Conservation (phyloP, 2,329 filamentous ascomycete genomes). For the Helicocarpus griseus region DNA sequence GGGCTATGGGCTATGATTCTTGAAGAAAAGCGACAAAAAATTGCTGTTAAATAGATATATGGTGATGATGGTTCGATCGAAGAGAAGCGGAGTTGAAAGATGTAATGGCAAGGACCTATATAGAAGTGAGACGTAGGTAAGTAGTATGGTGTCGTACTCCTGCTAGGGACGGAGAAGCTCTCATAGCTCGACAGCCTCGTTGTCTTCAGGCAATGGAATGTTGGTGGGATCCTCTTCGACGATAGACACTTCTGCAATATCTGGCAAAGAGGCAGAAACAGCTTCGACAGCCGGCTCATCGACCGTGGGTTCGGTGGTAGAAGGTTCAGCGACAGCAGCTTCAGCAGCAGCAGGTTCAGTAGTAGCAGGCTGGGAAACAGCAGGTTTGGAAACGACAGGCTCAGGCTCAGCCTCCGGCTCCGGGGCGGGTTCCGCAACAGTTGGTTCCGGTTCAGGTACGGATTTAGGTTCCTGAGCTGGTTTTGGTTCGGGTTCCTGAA, state of each 20-base stretch:
- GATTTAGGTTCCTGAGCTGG: not conserved
- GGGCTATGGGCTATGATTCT: too few species aligned
- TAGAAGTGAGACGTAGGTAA: not conserved
- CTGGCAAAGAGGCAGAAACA: not conserved
- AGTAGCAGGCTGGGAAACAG: too few species aligned
- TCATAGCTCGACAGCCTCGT: not conserved
- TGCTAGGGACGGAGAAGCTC: not conserved
- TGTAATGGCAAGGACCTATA: not conserved
- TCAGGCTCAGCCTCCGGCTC: not conserved
- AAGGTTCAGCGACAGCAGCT: not conserved
- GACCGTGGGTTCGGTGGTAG: not conserved
- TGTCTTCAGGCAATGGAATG: not conserved
- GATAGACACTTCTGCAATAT: not conserved
- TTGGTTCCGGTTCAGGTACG: not conserved
- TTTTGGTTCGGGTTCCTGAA: not conserved
- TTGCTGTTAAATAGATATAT: not conserved
- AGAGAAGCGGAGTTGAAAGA: too few species aligned
- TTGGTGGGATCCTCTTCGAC: conserved; percentile 1
- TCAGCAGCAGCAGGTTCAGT: not conserved
- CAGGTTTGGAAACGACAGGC: not conserved
- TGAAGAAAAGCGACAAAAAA: not conserved
- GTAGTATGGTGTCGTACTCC: not conserved
- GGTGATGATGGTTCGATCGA: too few species aligned
- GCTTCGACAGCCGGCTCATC: not conserved
- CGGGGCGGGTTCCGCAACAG: not conserved